Evolutionary conservation across 495 filamentous ascomycete species (phyloP).

Genomic region (Chaetomium fimeti): DNA sequence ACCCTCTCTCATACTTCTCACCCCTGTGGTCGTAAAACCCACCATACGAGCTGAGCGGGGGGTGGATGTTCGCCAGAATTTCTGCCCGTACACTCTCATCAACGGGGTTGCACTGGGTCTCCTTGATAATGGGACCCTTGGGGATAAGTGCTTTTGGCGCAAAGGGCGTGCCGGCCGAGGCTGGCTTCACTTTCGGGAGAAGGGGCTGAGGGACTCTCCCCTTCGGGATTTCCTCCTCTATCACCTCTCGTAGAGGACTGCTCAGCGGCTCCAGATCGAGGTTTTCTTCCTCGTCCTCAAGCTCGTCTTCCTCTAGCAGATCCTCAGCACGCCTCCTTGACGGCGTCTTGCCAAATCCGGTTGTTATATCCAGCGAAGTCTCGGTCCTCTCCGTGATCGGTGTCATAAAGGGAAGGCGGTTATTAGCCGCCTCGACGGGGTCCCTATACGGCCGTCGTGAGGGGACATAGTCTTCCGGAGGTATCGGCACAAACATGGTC

Average conservation of each 20-base stretch:
- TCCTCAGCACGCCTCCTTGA: constrained; percentile 47
- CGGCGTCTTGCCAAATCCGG: constrained; percentile 70
- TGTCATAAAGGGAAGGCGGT: constrained; percentile 94
- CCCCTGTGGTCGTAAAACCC: constrained; percentile 71
- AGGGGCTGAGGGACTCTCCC: constrained; percentile 50
- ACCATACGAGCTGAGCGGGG: constrained; percentile 67
- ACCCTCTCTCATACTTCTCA: constrained; percentile 57
- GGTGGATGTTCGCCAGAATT: constrained; percentile 69
- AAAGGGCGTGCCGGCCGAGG: constrained; percentile 19
- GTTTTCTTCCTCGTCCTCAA: constrained; percentile 44
- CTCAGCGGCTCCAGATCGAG: constrained; percentile 57
- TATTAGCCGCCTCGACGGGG: constrained; percentile 72
- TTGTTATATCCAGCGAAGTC: constrained; percentile 66
- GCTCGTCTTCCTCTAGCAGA: constrained; percentile 26
- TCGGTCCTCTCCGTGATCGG: constrained; percentile 96
- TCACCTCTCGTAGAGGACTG: constrained; percentile 66
- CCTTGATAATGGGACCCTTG: constrained; percentile 69
- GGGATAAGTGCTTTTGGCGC: constrained; percentile 26
- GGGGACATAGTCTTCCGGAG: constrained; percentile 80
- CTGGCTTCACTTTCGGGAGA: constrained; percentile 40
- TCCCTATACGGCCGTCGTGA: constrained; percentile 74
- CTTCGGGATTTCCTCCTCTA: constrained; percentile 42
- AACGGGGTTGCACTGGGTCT: constrained; percentile 82
- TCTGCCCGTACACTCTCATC: constrained; percentile 67
- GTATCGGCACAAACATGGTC: constrained; percentile 60